A percentile compares a stretch with the other conserved stretches of the same genome.
These are phyloP conservation scores for Citrullus amarus DNA, from an alignment of 306 rosid genomes.

Conservation along the genomic window DNA sequence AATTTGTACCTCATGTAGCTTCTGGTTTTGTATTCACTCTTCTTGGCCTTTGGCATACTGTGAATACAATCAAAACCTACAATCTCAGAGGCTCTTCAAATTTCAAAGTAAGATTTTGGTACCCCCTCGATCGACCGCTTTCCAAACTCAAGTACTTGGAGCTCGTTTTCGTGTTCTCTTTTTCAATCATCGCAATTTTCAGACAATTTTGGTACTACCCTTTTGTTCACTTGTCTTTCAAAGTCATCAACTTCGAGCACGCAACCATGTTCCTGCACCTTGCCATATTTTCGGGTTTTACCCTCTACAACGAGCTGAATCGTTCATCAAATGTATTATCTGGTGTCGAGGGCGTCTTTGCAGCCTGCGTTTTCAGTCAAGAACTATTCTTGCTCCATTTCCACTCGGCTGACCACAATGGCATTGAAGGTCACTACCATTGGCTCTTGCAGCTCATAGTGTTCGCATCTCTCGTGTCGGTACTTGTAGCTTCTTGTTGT, in stretches of 20 bases:
- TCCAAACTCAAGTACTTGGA: constrained; percentile 60
- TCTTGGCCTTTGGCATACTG: constrained; percentile 74
- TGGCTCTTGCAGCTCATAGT: constrained; percentile 75
- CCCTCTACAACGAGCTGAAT: constrained; percentile 46
- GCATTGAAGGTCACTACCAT: constrained; percentile 91
- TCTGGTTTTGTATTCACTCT: constrained; percentile 59
- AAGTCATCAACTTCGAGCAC: constrained; percentile 68
- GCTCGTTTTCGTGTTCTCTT: constrained; percentile 49
- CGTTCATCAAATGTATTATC: constrained; percentile 42
- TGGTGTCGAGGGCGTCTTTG: constrained; percentile 52
- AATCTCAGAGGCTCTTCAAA: constrained; percentile 49
- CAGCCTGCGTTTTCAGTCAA: constrained; percentile 64
- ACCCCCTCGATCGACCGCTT: constrained; percentile 30
- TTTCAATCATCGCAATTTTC: constrained; percentile 50
- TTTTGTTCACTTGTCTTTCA: constrained; percentile 36
- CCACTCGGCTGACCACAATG: constrained; percentile 86
- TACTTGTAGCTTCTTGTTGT: constrained; percentile 44
- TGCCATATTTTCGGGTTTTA: constrained; percentile 59
- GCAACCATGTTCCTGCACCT: constrained; percentile 93
- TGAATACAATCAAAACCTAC: constrained; percentile 61
- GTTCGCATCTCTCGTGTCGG: constrained; percentile 37
- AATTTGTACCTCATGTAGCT: constrained; percentile 47
- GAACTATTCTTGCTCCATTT: constrained; percentile 79
- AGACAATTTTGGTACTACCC: constrained; percentile 61
- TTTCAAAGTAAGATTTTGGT: constrained; percentile 57